Base-by-base conservation (phyloP, 768 basidiomycete genomes). In the Tulasnella sp. region DNA sequence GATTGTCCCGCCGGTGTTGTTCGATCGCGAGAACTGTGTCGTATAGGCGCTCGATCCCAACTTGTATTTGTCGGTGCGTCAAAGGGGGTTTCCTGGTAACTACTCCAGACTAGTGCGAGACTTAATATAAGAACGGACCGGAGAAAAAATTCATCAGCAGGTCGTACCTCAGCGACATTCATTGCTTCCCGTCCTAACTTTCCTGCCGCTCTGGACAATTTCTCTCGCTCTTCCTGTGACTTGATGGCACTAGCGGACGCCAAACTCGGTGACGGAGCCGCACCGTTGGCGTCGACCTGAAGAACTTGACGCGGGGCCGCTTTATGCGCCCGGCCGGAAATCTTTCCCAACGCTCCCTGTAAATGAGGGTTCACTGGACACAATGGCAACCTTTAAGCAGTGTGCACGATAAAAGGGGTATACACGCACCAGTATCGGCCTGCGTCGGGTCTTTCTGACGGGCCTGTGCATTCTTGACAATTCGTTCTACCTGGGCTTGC, bases 261-360 rank as follows among this genome's bases (percentile, higher is more conserved):
- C 61, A 75, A 49, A 49, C 40, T 75, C 49, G 70, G 62, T 56
- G 60, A 58, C 15, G 67, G 48, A 37, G 74, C 62, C 9, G 71
- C 64, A 59, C 72, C 70, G 34, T 70, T 66, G 48, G 80, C 65
- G 58, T 88, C 85, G 7, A 98, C 90, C 68, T 98, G 91, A 3
- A 99, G 77, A 23, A 98, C 80, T 60, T 96, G 94, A 39, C 94
- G 80, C 12, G 96, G 96, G n/a, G 93, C 93, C 29, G 92, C 90
- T 64, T 91, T 92, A 66, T 92, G 88, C 59, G 91, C 93, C 56
- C 94, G 76, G 23, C 90, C 86, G 34, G 92, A 89, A 1, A 93
- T 94, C 69, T 84, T 92, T 6, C 96, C 96, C 3, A 99, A 77
- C 6, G 92, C 96, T 55, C 94, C 93, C 72, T 96, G 82, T 12